Percentiles rank a stretch among this genome's conserved stretches.
Evolutionary conservation across 371 early-diverging fungal species (phyloP).

Genomic region (Blakeslea trispora): DNA sequence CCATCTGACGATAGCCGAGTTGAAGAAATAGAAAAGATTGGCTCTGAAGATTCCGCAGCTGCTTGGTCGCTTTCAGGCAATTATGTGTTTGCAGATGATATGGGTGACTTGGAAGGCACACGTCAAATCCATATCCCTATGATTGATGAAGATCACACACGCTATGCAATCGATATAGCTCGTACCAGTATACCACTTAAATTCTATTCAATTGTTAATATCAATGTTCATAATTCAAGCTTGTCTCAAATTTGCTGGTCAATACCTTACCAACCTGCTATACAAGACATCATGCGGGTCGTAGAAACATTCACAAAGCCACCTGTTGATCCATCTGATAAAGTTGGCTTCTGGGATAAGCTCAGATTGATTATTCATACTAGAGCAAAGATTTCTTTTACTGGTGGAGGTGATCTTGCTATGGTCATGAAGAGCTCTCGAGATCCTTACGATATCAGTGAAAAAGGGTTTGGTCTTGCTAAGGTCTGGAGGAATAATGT

Average conservation of each 20-base stretch:
- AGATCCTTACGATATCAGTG: constrained; percentile 50
- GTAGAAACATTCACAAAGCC: constrained; percentile 67
- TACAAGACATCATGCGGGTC: constrained; percentile 64
- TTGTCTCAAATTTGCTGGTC: constrained; percentile 58
- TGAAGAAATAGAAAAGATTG: background rate
- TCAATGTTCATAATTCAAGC: constrained; percentile 44
- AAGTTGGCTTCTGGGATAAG: constrained; percentile 82
- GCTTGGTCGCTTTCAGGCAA: constrained; percentile 47
- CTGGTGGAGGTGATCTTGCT: constrained; percentile 61
- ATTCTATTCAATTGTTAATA: constrained; percentile 59
- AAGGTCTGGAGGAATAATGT: constrained; percentile 50
- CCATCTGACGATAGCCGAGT: constrained; percentile 31
- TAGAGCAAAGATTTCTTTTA: constrained; percentile 50
- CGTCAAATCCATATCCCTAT: constrained; percentile 26
- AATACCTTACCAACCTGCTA: constrained; percentile 62
- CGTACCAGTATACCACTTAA: constrained; percentile 65
- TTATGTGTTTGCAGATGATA: constrained; percentile 47
- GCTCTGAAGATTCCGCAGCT: background rate
- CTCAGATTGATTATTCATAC: constrained; percentile 71
- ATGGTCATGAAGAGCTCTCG: constrained; percentile 49
- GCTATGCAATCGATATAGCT: constrained; percentile 43
- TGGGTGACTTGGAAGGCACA: constrained; percentile 39
- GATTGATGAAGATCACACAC: constrained; percentile 12
- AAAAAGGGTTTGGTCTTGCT: constrained; percentile 48
- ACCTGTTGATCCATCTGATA: constrained; percentile 66